These are phyloP conservation scores for Haplosporangium gracile DNA, from an alignment of 192 early-diverging fungal species.

Conservation along the genomic window DNA sequence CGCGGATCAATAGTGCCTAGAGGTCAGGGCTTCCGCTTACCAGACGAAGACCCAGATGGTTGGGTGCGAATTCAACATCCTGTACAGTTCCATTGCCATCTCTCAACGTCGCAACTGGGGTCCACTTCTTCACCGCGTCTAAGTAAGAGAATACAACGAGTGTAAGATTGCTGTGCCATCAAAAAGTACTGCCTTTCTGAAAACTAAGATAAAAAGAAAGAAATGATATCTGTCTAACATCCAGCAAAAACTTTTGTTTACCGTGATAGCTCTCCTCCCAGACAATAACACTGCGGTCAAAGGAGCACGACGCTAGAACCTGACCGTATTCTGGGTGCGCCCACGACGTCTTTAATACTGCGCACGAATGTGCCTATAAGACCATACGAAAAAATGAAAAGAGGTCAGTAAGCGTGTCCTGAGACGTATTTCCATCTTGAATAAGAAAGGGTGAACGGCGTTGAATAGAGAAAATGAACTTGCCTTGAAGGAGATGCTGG, in stretches of 20 bases:
- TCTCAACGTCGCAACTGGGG: slow-evolving; percentile 66
- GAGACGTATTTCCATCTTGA: neutral
- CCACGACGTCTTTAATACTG: slow-evolving; percentile 89
- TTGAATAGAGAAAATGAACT: neutral
- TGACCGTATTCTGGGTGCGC: slow-evolving; percentile 98
- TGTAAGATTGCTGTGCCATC: no score
- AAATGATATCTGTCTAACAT: no score
- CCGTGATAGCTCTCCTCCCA: slow-evolving; percentile 91
- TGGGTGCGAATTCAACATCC: slow-evolving; percentile 92
- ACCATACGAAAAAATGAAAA: neutral
- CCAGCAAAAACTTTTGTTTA: slow-evolving; percentile 23
- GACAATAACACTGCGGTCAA: slow-evolving; percentile 90
- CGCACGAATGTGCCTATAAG: slow-evolving; percentile 84
- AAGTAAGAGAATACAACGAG: neutral
- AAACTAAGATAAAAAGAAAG: no score
- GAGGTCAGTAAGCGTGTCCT: neutral
- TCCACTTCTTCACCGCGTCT: slow-evolving; percentile 80
- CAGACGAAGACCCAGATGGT: slow-evolving; percentile 82
- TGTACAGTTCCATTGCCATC: slow-evolving; percentile 83
- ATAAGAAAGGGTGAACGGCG: neutral
- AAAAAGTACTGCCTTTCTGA: no score
- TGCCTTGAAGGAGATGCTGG: slow-evolving; percentile 86
- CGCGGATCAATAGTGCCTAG: neutral
- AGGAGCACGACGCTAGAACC: slow-evolving; percentile 90
- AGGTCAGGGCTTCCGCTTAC: slow-evolving; percentile 44